Evolutionary conservation across 306 rosid genomes (phyloP).

Genomic region (Delonix regia): DNA sequence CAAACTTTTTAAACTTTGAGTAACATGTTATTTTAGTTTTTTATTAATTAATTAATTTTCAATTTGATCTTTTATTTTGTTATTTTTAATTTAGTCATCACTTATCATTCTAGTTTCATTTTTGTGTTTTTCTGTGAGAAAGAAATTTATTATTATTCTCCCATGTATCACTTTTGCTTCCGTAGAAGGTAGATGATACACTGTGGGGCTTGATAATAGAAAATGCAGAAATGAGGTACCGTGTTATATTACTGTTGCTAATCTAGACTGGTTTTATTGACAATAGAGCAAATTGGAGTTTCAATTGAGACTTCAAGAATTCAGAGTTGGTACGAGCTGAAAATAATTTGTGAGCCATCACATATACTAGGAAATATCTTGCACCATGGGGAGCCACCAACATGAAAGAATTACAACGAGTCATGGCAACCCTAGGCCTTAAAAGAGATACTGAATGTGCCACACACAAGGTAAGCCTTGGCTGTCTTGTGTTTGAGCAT

Average conservation of each 20-base stretch:
- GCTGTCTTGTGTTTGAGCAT: background rate
- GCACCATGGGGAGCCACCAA: conserved; percentile 90
- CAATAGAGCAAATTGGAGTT: conserved; percentile 93
- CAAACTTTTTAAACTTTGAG: too few relatives aligned
- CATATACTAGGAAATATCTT: conserved; percentile 92
- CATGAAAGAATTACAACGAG: conserved; percentile 94
- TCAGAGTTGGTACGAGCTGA: conserved; percentile 94
- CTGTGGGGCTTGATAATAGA: conserved; percentile 9
- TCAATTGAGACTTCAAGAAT: conserved; percentile 96
- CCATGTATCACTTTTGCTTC: background rate
- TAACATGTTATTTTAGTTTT: too few relatives aligned
- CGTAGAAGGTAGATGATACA: background rate
- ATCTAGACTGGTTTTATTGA: conserved; percentile 40
- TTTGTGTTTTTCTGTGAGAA: background rate
- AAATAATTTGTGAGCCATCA: conserved; percentile 79
- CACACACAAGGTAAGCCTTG: conserved; percentile 73
- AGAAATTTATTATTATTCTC: background rate
- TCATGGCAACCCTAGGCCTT: conserved; percentile 83
- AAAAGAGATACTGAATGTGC: conserved; percentile 86
- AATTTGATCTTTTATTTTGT: too few relatives aligned
- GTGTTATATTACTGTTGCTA: conserved; percentile 1
- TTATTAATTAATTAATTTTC: too few relatives aligned
- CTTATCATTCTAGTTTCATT: too few relatives aligned
- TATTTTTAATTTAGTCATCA: too few relatives aligned
- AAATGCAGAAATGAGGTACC: conserved; percentile 8